Evolutionary conservation across 768 basidiomycete genomes (phyloP).

Genomic region (Krasilnikovozyma curviuscula): DNA sequence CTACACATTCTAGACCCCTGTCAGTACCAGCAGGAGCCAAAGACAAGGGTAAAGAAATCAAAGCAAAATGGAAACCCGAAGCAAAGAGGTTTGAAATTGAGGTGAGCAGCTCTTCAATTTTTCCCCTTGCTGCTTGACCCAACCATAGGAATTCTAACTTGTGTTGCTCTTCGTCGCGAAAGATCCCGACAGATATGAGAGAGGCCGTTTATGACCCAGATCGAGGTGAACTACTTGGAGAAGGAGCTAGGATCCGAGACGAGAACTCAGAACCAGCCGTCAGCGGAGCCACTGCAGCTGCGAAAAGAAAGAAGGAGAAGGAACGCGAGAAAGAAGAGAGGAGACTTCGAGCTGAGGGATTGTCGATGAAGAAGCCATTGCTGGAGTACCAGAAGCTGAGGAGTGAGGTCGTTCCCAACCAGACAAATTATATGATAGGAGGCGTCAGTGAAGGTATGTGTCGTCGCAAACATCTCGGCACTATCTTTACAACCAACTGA

Average conservation of each 20-base stretch:
- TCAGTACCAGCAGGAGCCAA: conserved; percentile 18
- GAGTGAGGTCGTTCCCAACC: conserved; percentile 24
- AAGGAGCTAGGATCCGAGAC: conserved; percentile 12
- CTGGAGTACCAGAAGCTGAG: conserved; percentile 15
- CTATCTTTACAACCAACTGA: not conserved
- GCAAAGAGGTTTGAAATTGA: conserved; percentile 24
- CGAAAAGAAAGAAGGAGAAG: conserved; percentile 6
- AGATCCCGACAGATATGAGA: conserved; percentile 23
- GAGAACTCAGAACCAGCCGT: conserved; percentile 18
- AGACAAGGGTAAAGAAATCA: conserved; percentile 19
- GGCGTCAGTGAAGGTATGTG: conserved; percentile 23
- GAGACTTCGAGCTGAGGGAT: conserved; percentile 23
- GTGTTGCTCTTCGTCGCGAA: not conserved
- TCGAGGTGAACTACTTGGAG: conserved; percentile 22
- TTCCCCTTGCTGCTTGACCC: not conserved
- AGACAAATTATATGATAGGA: conserved; percentile 25
- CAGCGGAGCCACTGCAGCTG: conserved; percentile 11
- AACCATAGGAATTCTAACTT: not conserved
- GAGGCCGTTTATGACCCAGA: conserved; percentile 23
- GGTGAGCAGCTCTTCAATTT: not conserved
- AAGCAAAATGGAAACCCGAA: conserved; percentile 22
- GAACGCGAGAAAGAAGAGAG: conserved; percentile 16
- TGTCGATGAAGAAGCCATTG: not conserved
- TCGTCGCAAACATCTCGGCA: not conserved
- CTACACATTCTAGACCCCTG: conserved; percentile 17